These are phyloP conservation scores for Albophoma yamanashiensis DNA, from an alignment of 2,329 filamentous ascomycete species.

Conservation along the genomic window DNA sequence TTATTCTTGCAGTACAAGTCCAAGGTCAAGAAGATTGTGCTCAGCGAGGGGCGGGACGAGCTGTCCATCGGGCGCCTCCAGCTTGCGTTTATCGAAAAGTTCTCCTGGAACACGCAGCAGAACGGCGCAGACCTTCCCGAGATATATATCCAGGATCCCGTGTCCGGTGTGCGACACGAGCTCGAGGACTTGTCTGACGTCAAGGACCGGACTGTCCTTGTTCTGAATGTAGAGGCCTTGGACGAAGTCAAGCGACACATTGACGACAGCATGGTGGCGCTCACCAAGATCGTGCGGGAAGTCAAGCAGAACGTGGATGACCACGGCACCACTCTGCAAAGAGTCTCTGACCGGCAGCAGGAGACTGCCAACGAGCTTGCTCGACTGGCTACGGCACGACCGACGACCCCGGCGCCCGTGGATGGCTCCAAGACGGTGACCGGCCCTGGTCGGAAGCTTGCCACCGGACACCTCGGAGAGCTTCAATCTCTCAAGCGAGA, in stretches of 20 bases:
- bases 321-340: conserved; percentile 70
- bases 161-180: conserved; percentile 94
- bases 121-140: conserved; percentile 89
- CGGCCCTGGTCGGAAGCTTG: conserved; percentile 31
- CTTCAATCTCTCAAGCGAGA: conserved; percentile 77
- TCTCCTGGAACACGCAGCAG: conserved; percentile 95
- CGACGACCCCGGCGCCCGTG: conserved; percentile 26
- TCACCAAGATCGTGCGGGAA: conserved; percentile 75
- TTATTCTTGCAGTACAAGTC: conserved; percentile 94
- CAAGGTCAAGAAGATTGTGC: conserved; percentile 91
- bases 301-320: conserved; percentile 76
- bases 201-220: conserved; percentile 90
- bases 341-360: conserved; percentile 82
- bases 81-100: conserved; percentile 96
- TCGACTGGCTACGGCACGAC: conserved; percentile 36
- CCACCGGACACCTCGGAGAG: conserved; percentile 59
- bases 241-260: conserved; percentile 97
- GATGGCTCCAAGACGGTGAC: conserved; percentile 27
- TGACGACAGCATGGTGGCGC: conserved; percentile 75
- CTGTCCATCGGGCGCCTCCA: conserved; percentile 82
- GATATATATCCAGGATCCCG: conserved; percentile 93
- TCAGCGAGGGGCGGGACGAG: conserved; percentile 73
- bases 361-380: conserved; percentile 84
- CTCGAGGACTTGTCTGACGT: conserved; percentile 87
- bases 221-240: conserved; percentile 81